A percentile compares a stretch with the other conserved stretches of the same genome.
Conservation (phyloP, 139 green algal species). For the Marvania coccoides region DNA sequence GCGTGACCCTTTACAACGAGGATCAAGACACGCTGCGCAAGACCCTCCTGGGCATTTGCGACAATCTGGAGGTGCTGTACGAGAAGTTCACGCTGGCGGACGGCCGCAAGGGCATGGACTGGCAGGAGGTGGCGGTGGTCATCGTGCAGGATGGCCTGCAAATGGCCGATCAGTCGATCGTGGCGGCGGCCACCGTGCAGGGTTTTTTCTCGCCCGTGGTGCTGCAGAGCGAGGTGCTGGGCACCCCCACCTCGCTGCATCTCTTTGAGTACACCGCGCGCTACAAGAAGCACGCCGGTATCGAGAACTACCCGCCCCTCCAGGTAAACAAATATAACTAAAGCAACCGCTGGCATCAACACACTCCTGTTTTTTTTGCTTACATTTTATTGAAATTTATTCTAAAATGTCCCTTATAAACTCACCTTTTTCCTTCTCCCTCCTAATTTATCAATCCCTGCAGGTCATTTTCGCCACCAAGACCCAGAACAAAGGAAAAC, state of each 20-base stretch:
- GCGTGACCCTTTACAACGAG: constrained; percentile 38
- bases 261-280: constrained; percentile 38
- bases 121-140: constrained; percentile 29
- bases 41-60: constrained; percentile 34
- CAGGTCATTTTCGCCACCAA: constrained; percentile 31
- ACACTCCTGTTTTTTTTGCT: too few species aligned
- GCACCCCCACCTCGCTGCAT: constrained; percentile 22
- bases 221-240: constrained; percentile 17
- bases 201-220: constrained; percentile 30
- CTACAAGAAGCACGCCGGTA: constrained; percentile 35
- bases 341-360: too few species aligned
- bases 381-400: too few species aligned
- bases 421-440: too few species aligned
- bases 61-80: constrained; percentile 35
- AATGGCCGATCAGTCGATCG: constrained; percentile 9
- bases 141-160: constrained; percentile 31
- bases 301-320: constrained; percentile 36
- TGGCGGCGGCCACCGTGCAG: constrained; percentile 22
- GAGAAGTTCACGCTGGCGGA: constrained; percentile 26
- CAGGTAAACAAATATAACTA: too few species aligned
- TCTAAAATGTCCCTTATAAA: too few species aligned
- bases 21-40: constrained; percentile 36
- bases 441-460: too few species aligned
- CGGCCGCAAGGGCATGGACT: constrained; percentile 29
- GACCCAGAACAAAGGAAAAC: constrained; percentile 29